A percentile compares a stretch with the other conserved stretches of the same genome.
phyloP scores from a whole-genome alignment of 257 asterid genomes.

The Nyctanthes arbortristis region DNA sequence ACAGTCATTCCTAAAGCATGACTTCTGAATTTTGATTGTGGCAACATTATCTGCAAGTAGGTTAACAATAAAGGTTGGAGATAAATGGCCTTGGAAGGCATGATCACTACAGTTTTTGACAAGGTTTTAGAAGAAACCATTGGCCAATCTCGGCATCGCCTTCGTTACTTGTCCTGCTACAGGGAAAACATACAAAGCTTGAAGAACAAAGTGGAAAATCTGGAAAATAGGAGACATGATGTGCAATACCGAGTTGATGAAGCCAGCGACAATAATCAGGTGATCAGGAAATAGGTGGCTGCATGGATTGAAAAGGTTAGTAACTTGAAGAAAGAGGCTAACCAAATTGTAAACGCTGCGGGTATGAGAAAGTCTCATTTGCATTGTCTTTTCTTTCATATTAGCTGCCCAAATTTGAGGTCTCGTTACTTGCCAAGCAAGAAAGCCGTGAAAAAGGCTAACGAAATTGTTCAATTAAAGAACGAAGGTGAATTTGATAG shows the following conservation, averaged over 20 bases:
- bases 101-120: neutral
- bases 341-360: neutral
- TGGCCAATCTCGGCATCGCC: neutral
- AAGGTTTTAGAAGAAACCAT: neutral
- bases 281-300: neutral
- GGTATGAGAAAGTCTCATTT: neutral
- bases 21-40: too few species aligned
- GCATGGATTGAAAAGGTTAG: neutral
- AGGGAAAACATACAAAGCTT: neutral
- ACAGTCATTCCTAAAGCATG: too few species aligned
- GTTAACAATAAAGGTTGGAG: too few species aligned
- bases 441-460: neutral
- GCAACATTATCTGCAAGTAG: too few species aligned
- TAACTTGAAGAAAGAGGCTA: neutral
- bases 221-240: neutral
- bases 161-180: neutral
- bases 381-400: neutral
- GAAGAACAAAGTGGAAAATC: neutral
- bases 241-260: neutral
- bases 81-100: too few species aligned
- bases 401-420: neutral
- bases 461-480: neutral
- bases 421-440: neutral
- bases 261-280: slow-evolving; percentile 3
- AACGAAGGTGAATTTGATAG: neutral